Conservation (phyloP, 257 asterid species). For the Schizonepeta tenuifolia region DNA sequence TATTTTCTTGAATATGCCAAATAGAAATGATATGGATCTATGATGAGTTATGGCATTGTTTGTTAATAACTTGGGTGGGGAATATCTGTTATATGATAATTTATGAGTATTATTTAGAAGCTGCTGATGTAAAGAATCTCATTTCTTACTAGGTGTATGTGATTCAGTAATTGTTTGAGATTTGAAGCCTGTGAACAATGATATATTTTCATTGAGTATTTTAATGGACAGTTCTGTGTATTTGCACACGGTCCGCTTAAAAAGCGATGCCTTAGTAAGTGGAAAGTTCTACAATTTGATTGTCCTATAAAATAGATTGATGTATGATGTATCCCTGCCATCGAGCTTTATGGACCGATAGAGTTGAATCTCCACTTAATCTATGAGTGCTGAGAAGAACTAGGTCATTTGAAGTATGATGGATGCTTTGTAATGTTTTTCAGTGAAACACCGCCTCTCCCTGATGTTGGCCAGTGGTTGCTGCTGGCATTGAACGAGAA, state of each 20-base stretch:
- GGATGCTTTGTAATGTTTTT: conserved; percentile 35
- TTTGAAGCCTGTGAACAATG: not conserved
- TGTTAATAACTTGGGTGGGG: not conserved
- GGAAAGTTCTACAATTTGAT: not conserved
- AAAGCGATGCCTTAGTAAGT: conserved; percentile 6
- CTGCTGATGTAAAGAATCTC: not conserved
- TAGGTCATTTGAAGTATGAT: conserved; percentile 27
- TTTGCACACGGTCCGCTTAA: conserved; percentile 12
- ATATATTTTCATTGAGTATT: conserved; percentile 1
- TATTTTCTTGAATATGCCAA: conserved; percentile 26
- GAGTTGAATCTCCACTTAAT: not conserved
- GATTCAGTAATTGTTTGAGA: not conserved
- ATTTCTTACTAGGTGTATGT: not conserved
- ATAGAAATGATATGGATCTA: not conserved
- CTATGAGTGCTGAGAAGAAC: conserved; percentile 4
- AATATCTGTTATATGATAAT: not conserved
- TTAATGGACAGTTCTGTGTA: conserved; percentile 12
- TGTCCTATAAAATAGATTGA: not conserved
- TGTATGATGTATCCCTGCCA: not conserved
- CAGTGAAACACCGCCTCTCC: conserved; percentile 87
- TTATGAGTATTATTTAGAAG: not conserved
- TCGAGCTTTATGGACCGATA: conserved; percentile 4
- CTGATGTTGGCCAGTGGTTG: conserved; percentile 97
- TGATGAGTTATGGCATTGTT: not conserved
- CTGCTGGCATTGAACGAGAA: conserved; percentile 82